phyloP scores from a whole-genome alignment of 2,329 filamentous ascomycete genomes.

The Metarhizium album region DNA sequence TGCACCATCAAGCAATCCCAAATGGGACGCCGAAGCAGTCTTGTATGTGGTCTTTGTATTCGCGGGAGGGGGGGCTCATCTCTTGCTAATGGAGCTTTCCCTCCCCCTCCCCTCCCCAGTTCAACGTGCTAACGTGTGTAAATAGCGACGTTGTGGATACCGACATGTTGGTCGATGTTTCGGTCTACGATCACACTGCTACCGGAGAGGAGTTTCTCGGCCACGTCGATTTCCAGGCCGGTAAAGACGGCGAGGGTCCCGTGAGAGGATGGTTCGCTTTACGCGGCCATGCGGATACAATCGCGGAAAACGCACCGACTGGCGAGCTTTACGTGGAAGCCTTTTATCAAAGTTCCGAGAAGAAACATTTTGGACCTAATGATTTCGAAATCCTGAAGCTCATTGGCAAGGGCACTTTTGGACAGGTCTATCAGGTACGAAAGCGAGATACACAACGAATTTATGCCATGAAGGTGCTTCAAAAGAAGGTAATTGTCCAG shows the following conservation, averaged over 20 bases:
- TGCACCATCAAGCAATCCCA: slow-evolving; percentile 63
- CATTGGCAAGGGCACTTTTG: slow-evolving; percentile 96
- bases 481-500: slow-evolving; percentile 99
- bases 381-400: slow-evolving; percentile 95
- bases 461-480: slow-evolving; percentile 98
- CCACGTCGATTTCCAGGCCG: slow-evolving; percentile 71
- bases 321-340: slow-evolving; percentile 87
- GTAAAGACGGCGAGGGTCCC: slow-evolving; percentile 53
- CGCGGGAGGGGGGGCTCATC: not conserved
- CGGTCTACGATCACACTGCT: slow-evolving; percentile 75
- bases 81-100: not conserved
- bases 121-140: slow-evolving; percentile 8
- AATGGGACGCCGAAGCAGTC: slow-evolving; percentile 89
- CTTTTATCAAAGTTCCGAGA: slow-evolving; percentile 75
- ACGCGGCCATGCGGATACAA: slow-evolving; percentile 61
- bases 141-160: slow-evolving; percentile 83
- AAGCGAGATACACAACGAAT: slow-evolving; percentile 95
- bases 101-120: not conserved
- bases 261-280: slow-evolving; percentile 81
- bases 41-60: slow-evolving; percentile 54
- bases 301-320: slow-evolving; percentile 60
- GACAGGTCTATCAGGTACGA: slow-evolving; percentile 94
- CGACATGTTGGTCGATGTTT: slow-evolving; percentile 83
- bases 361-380: slow-evolving; percentile 84
- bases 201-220: slow-evolving; percentile 85